Percentiles rank a stretch among this genome's conserved stretches.
phyloP scores from a whole-genome alignment of 345 rosid species.

The Microthlaspi erraticum region DNA sequence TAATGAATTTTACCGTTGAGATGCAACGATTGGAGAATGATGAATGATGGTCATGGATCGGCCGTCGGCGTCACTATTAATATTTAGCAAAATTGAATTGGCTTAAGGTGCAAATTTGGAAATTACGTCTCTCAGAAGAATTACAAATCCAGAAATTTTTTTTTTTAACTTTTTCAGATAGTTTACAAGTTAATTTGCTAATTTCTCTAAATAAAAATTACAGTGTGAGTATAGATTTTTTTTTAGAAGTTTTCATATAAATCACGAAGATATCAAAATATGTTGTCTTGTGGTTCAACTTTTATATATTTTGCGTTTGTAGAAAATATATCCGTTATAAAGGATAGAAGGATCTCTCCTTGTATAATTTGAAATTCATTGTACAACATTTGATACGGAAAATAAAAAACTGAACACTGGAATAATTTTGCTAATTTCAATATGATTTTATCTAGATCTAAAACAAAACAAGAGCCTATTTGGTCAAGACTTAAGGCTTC shows the following conservation, averaged over 20 bases:
- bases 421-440: slow-evolving; percentile 1
- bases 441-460: not conserved
- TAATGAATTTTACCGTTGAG: slow-evolving; percentile 8
- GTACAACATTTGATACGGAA: too few species aligned
- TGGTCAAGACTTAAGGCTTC: slow-evolving; percentile 35
- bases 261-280: not conserved
- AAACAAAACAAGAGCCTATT: slow-evolving; percentile 4
- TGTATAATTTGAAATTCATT: too few species aligned
- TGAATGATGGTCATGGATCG: not conserved
- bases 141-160: not conserved
- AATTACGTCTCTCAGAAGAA: not conserved
- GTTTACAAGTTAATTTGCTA: not conserved
- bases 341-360: too few species aligned
- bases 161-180: too few species aligned
- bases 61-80: not conserved
- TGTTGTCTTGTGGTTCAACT: not conserved
- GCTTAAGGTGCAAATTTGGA: not conserved
- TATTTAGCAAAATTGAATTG: not conserved
- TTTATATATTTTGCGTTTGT: not conserved
- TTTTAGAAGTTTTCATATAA: not conserved
- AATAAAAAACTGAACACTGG: not conserved
- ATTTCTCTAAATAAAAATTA: not conserved
- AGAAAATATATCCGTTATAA: too few species aligned
- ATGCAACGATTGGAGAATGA: not conserved
- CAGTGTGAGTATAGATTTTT: too few species aligned